Evolutionary conservation across 371 early-diverging fungal genomes (phyloP), one percentile per base, ranked within the genome.

Genomic region (Syncephalis plumigaleata): DNA sequence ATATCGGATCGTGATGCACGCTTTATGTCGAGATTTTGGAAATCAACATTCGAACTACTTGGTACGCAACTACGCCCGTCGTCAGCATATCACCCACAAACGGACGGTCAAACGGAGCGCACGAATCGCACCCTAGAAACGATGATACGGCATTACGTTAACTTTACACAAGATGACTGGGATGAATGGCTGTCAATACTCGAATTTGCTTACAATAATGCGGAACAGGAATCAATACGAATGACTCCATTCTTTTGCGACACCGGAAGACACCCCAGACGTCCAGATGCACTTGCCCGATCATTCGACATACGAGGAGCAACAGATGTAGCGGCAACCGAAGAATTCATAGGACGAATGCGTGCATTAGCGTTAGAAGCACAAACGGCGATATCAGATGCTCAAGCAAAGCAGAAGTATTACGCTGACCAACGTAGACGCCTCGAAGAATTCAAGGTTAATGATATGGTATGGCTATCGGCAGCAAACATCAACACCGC

Each of bases 51-150:
- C 9, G 18, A 53, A 17, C 36, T 42, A 0, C 54, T 72, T 9
- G 36, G 51, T 0, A 51, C 64, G 40, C 56, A 60, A 16, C 45
- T 47, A 1, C 53, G 57, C 3, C 23, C 67, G 16, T 70, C 69
- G 0, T 63, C 65, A 0, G 50, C 65, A 0, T 65, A 48, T 47
- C 67, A 69, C 42, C 70, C 68, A 0, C 68, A 75, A 49, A 65
- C 70, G 1, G 67, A 73, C 49, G 68, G 68, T 8, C 72, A 73
- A 52, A 73, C 68, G 0, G 70, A 74, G 47, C 45, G 67, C 0
- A 45, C 59, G 0, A 79, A 76, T 44, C 57, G 59, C 2, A 56
- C 60, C 0, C 38, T 79, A 0, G 66, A 73, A 42, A 63, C 67
- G 37, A 70, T 68, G 37, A 66, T 76, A 1, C 40, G 71, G 0